Conservation (phyloP, 176 grass and related monocot genomes). For the Carex parvula region DNA sequence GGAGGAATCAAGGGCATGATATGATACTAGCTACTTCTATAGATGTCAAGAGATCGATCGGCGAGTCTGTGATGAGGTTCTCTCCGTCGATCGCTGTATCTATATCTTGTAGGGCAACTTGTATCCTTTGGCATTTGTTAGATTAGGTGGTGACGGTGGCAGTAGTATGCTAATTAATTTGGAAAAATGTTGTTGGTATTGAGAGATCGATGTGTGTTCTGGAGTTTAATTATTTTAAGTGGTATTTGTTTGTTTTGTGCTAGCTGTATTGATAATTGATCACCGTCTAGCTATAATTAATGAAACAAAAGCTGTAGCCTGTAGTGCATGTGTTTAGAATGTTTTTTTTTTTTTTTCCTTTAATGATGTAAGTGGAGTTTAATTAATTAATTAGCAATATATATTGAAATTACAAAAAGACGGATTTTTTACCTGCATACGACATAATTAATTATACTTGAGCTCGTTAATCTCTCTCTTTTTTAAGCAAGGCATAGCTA, state of each 20-base stretch:
- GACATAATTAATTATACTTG: background rate
- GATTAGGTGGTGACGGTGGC: background rate
- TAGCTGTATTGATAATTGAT: background rate
- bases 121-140: conserved; percentile 74
- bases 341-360: too few species aligned
- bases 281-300: background rate
- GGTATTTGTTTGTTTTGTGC: background rate
- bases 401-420: background rate
- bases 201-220: background rate
- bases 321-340: background rate
- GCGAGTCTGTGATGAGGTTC: background rate
- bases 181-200: background rate
- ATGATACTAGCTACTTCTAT: background rate
- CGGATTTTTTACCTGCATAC: background rate
- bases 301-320: background rate
- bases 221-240: background rate
- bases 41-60: conserved; percentile 21
- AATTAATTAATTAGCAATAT: background rate
- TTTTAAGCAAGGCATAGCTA: too few species aligned
- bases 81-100: conserved; percentile 23
- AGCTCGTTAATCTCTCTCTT: background rate
- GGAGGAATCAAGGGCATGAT: conserved; percentile 18
- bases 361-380: background rate
- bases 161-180: background rate
- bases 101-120: conserved; percentile 66